Percentiles rank a stretch among this genome's conserved stretches.
phyloP scores from a whole-genome alignment of 331 rosid genomes.

The Quercus lobata region DNA sequence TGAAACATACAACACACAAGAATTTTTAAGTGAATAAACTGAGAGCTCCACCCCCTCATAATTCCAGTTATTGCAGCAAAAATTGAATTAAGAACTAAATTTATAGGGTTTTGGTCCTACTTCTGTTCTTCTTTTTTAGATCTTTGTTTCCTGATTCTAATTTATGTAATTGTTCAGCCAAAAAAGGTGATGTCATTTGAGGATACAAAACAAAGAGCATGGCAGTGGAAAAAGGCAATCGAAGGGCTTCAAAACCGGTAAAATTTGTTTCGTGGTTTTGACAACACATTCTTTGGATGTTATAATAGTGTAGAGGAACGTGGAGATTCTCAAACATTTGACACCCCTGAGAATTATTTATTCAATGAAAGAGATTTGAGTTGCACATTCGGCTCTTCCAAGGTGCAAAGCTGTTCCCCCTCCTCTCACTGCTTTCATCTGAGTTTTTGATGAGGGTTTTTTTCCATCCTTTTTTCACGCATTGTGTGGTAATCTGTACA shows the following conservation, averaged over 20 bases:
- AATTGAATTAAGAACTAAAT: background rate
- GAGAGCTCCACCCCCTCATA: too few relatives aligned
- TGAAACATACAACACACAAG: too few relatives aligned
- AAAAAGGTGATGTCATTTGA: slow-evolving; percentile 85
- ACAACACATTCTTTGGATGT: slow-evolving; percentile 33
- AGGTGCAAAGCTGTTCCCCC: slow-evolving; percentile 32
- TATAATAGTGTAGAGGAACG: slow-evolving; percentile 41
- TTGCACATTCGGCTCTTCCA: slow-evolving; percentile 30
- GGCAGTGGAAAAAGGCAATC: slow-evolving; percentile 96
- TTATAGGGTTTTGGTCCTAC: background rate
- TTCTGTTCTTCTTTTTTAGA: background rate
- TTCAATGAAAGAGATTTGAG: slow-evolving; percentile 37
- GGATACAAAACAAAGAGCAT: slow-evolving; percentile 94
- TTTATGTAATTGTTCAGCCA: slow-evolving; percentile 54
- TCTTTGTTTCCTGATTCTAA: slow-evolving; percentile 8
- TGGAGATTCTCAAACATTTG: slow-evolving; percentile 29
- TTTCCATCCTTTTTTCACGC: slow-evolving; percentile 34
- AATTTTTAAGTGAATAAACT: too few relatives aligned
- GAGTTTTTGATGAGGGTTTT: slow-evolving; percentile 22
- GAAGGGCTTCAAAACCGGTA: slow-evolving; percentile 98
- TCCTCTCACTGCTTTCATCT: slow-evolving; percentile 20
- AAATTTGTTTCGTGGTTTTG: slow-evolving; percentile 28
- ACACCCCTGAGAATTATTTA: slow-evolving; percentile 30
- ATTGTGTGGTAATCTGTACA: slow-evolving; percentile 27
- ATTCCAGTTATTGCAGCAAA: background rate